A percentile compares a stretch with the other conserved stretches of the same genome.
Evolutionary conservation across 2,329 filamentous ascomycete genomes (phyloP).

Genomic region (Rutstroemia sp.): DNA sequence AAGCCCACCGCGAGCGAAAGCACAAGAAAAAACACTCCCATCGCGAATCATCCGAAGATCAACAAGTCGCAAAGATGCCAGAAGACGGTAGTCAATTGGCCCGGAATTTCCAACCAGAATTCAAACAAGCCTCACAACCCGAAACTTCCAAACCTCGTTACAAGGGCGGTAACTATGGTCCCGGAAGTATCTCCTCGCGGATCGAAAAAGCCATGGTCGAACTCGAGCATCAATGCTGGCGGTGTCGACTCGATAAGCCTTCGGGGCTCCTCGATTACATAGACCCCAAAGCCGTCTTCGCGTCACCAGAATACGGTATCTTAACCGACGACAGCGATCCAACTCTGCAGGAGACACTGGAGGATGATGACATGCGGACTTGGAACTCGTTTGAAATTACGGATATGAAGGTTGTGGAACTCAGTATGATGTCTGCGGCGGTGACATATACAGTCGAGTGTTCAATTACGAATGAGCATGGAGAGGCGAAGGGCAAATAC

Average conservation of each 20-base stretch:
- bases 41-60: background rate
- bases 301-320: conserved; percentile 7
- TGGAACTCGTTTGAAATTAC: conserved; percentile 5
- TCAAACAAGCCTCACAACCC: conserved; percentile 3
- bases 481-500: background rate
- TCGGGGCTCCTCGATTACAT: conserved; percentile 7
- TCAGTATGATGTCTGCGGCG: conserved; percentile 6
- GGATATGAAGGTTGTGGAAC: conserved; percentile 8
- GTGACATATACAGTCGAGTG: conserved; percentile 2
- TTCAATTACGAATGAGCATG: conserved; percentile 1
- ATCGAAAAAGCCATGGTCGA: conserved; percentile 7
- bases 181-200: conserved; percentile 3
- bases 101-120: conserved; percentile 1
- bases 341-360: conserved; percentile 4
- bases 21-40: conserved; percentile 3
- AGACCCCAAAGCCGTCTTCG: conserved; percentile 8
- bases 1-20: conserved; percentile 8
- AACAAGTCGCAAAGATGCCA: conserved; percentile 4
- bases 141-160: conserved; percentile 2
- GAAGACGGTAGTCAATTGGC: background rate
- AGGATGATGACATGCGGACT: conserved; percentile 6
- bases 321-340: conserved; percentile 5
- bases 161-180: conserved; percentile 8
- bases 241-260: conserved; percentile 7
- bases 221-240: conserved; percentile 7